Base-by-base conservation (phyloP, 2,329 filamentous ascomycete species). In the Aspergillus sp. region DNA sequence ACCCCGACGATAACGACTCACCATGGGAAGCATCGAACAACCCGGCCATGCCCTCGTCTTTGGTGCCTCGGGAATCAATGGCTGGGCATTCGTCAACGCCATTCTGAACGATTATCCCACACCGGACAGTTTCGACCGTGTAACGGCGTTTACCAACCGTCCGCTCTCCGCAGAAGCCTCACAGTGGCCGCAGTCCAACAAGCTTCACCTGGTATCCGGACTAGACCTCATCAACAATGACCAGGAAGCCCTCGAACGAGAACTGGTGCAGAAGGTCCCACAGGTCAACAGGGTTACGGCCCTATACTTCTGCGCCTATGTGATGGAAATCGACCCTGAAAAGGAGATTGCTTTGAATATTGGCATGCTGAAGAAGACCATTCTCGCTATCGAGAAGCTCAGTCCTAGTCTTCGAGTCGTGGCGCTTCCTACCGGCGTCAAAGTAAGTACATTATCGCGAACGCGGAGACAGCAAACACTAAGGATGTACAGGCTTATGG, bases 71-170 rank as follows among this genome's bases (percentile, higher is more conserved):
- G 42, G 51, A 9, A 43, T 53, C n/a, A 46, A 49, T 6, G 42
- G 47, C 23, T 53, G 42, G 49, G 48, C 48, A 3, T 52, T 52
- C 17, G 49, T 52, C 43, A 52, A 52, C 20, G 45, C 45, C 13
- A 14, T 52, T 2, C 21, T 47, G 7, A 25, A 36, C 29, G 17
- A 44, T 21, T 44, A 44, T 31, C 50, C 50, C 10, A 32, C 19
- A 10, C 5, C 47, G 5, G 47, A 43, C 6, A 34, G 31, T 5
- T 53, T 53, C 31, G 16, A 10, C 13, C 16, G 23, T 17, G 20
- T 49, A 14, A 53, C 46, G 7, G 46, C 46, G 19, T 45, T 49
- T n/a, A 53, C 46, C 5, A 49, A 49, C 21, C 46, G 51, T 7
- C 46, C 45, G 1, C 41, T 53, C 1, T 9, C 13, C 1, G 23